Evolutionary conservation across 495 filamentous ascomycete species (phyloP).

Genomic region (Penicillium waksmanii): DNA sequence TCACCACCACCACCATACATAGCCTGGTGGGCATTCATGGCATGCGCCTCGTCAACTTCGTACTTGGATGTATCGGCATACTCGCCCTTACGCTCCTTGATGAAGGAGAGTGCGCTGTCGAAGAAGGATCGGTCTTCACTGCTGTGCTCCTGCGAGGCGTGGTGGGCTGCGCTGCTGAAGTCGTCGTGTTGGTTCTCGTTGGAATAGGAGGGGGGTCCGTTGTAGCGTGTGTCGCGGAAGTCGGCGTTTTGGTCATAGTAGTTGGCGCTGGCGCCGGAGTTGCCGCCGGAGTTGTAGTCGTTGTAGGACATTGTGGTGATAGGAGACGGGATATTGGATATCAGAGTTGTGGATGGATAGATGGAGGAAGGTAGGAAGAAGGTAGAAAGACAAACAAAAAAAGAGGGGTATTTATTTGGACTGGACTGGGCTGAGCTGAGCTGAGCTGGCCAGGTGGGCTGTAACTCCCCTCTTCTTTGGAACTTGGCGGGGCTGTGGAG

Average conservation of each 20-base stretch:
- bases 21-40: conserved; percentile 58
- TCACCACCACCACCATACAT: conserved; percentile 51
- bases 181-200: conserved; percentile 40
- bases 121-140: conserved; percentile 50
- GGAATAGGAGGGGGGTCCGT: conserved; percentile 15
- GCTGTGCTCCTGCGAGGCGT: conserved; percentile 49
- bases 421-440: background rate
- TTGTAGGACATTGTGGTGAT: conserved; percentile 10
- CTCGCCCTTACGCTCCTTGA: conserved; percentile 46
- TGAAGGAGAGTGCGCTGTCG: conserved; percentile 49
- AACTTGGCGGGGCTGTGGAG: conserved; percentile 1
- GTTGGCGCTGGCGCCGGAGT: conserved; percentile 11
- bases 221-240: conserved; percentile 14
- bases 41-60: conserved; percentile 60
- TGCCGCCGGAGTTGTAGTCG: conserved; percentile 15
- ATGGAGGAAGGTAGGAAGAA: no score
- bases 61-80: conserved; percentile 31
- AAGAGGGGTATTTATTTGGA: conserved; percentile 1
- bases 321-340: background rate
- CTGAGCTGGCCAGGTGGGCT: background rate
- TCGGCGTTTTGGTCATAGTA: conserved; percentile 25
- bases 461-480: background rate
- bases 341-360: background rate
- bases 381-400: no score
- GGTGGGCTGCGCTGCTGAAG: conserved; percentile 47